Base-by-base conservation (phyloP, 352 stramenopile species). In the Phytophthora ramorum region DNA sequence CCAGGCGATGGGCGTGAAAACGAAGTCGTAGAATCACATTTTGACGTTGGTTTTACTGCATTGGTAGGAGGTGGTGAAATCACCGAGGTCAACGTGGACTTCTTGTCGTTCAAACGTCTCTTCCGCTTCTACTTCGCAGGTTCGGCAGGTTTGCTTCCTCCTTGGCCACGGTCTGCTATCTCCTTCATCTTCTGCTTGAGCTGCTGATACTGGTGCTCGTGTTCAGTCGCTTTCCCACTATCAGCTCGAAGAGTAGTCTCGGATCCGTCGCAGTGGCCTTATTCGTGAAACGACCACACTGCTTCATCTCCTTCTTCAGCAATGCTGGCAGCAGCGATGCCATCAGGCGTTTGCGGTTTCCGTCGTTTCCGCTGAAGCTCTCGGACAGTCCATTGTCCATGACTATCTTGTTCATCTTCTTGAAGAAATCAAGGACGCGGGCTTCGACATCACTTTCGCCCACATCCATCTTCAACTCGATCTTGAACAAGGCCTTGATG, bases 161-260 rank as follows among this genome's bases (percentile, higher is more conserved):
- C 7, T 61, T 37, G n/a, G 35, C 9, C 41, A 9, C 17, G 41
- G 5, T 10, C 43, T 17, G 10, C 7, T 7, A 3, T 4, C 4
- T 62, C 43, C 0, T 17, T 44, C 32, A 19, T 65, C 9, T 30
- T 7, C 6, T 1, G 1, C 24, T 56, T 56, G 13, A 55, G 26
- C 2, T 32, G 45, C 3, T 34, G 16, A 13, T 43, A 20, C 30
- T 63, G 24, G 32, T 20, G 56, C 22, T 63, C 22, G 1, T 43
- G n/a, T 20, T 63, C 56, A 3, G 26, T 56, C 4, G 44, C 56
- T 22, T 63, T 63, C 44, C 56, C 14, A 63, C 4, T 14, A 56
- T 43, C 14, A 63, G 34, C 2, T 46, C 22, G 32, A 63, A 63
- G 8, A 56, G 45, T 7, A 16, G 4, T 22, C 14, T 28, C 2